Base-by-base conservation (phyloP, 768 basidiomycete species). In the Tricholoma sp. region DNA sequence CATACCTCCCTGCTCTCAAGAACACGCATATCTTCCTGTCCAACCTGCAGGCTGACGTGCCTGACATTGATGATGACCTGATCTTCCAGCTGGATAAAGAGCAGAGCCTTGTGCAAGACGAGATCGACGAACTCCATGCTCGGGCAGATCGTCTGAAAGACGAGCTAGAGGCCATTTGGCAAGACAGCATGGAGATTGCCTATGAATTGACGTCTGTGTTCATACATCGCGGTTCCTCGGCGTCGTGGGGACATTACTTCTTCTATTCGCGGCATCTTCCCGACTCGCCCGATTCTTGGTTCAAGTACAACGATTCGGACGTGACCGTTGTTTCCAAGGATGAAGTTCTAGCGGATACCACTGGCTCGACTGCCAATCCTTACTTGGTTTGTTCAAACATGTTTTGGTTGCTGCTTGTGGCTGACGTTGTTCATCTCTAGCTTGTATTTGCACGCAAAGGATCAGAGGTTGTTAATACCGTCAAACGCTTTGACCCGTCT, bases 201-300 rank as follows among this genome's bases (percentile, higher is more conserved):
- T 98, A 97, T 68, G 92, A 97, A 66, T 80, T 98, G 45, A 93
- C 91, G 0, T 91, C 92, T 9, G 96, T 98, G 18, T 98, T 93
- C 76, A 89, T 98, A 58, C 95, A 98, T 70, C 87, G 95, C 27
- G 95, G 94, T 50, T 81, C 86, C 54, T 89, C 86, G 16, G 86
- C 91, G 1, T 89, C 88, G 6, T 94, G 85, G 74, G 94, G 94
- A 3, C 95, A 97, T 68, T 97, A 97, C 71, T 98, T 94, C 78
- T 92, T 98, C 72, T 97, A 96, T 70, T 91, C 94, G 55, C 82
- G 94, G 39, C 81, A 93, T 69, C 76, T 97, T 12, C 95, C 94
- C 1, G 82, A 83, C 50, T 72, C 83, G 21, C 86, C 86, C 10
- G 88, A 97, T 57, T 79, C 81, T 45, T 98, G 94, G 92, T 93